Percentiles rank a stretch among this genome's conserved stretches.
Conservation (phyloP, 2,329 filamentous ascomycete genomes). For the Fusarium nanum region DNA sequence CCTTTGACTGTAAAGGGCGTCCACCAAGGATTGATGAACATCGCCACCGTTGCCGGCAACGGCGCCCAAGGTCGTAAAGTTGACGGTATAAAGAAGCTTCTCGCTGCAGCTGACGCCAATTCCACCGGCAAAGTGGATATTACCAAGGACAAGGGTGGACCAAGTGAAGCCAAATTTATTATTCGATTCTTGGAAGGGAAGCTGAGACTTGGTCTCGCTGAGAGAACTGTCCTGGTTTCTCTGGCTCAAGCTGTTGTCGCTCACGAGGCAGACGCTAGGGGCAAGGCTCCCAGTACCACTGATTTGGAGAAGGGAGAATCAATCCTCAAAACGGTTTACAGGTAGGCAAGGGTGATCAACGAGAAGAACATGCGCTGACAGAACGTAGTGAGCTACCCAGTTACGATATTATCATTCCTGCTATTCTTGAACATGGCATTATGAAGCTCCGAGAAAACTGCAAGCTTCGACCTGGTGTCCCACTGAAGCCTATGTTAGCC, state of each 20-base stretch:
- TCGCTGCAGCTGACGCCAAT: slow-evolving; percentile 87
- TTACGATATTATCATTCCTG: slow-evolving; percentile 94
- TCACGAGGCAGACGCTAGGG: slow-evolving; percentile 80
- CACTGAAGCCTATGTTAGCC: slow-evolving; percentile 97
- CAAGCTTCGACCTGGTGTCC: slow-evolving; percentile 92
- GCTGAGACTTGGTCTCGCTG: slow-evolving; percentile 88
- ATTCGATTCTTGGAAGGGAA: slow-evolving; percentile 96
- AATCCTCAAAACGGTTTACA: slow-evolving; percentile 90
- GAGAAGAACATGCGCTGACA: slow-evolving; percentile 48
- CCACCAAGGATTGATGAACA: slow-evolving; percentile 86
- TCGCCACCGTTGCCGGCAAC: slow-evolving; percentile 87
- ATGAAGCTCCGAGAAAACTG: slow-evolving; percentile 84
- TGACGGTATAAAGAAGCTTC: slow-evolving; percentile 92
- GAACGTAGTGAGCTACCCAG: slow-evolving; percentile 84
- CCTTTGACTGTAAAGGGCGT: slow-evolving; percentile 87
- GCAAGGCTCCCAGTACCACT: slow-evolving; percentile 76
- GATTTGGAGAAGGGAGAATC: slow-evolving; percentile 86
- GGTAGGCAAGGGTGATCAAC: slow-evolving; percentile 59
- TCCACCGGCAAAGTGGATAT: slow-evolving; percentile 86
- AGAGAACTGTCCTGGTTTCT: slow-evolving; percentile 90
- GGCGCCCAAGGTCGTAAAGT: slow-evolving; percentile 93
- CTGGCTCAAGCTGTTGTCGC: slow-evolving; percentile 88
- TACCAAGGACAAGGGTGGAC: slow-evolving; percentile 88
- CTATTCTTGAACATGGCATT: slow-evolving; percentile 88
- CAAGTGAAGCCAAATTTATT: slow-evolving; percentile 94